Base-by-base conservation (phyloP, 805 yeast genomes). In the Spathaspora arborariae region DNA sequence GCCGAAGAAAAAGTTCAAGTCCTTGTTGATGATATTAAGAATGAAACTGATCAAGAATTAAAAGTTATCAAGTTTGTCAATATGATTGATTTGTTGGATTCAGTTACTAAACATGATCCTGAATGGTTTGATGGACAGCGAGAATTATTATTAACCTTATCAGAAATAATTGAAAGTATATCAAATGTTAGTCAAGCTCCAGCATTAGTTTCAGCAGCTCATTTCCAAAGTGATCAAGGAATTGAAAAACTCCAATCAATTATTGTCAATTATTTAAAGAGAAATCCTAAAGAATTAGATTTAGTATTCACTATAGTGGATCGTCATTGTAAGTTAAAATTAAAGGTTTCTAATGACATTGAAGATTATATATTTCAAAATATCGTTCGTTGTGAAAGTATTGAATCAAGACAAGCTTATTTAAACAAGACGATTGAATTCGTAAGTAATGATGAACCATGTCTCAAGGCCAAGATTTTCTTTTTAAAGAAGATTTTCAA, bases 201-300 rank as follows among this genome's bases (percentile, higher is more conserved):
- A n/a, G n/a, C n/a, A 1, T 61, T 81, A 47, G 72, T 79, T 1
- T 82, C 90, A 0, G 69, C 82, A 1, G 70, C 80, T 16, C 88
- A 84, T 49, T 78, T 90, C 58, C 88, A 85, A 58, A 72, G 88
- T 3, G 84, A 78, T 27, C 90, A 85, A 57, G 81, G 94, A 0
- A 67, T 86, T 20, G 75, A 75, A 20, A 81, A 78, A 45, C 70
- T 88, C 40, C 92, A 88, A 59, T 39, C 27, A 0, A 54, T 68
- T 11, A 53, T 69, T 27, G 67, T 71, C 5, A 42, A 51, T 2
- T 71, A 48, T 48, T 57, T 70, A 54, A 46, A 53, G 20, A 44
- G 53, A 5, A 58, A 64, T 34, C 58, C 60, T 0, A 45, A 53
- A 2, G 65, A 65, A 24, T 39, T 49, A 5, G 68, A 63, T 22